Evolutionary conservation across 148 eudicot species (phyloP), one percentile per base, ranked within the genome.

Genomic region (Suaeda aralocaspica): DNA sequence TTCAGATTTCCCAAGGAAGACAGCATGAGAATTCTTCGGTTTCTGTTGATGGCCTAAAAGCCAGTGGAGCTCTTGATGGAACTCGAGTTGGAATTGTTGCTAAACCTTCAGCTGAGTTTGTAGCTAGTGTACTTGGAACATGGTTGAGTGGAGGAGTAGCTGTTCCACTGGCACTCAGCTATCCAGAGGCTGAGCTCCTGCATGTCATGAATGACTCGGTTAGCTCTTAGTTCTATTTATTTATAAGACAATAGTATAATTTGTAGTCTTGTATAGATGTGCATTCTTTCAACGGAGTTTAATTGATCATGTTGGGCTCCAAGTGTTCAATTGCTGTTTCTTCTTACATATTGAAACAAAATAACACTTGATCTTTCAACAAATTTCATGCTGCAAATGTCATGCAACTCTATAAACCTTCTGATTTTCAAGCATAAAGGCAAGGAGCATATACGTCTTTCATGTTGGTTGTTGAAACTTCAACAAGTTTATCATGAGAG

Each of bases 131-230:
- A 57, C 90, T 95, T 26, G 99, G 90, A 57, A 89, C 88, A 67
- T 95, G 99, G 99, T 80, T 87, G 66, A 85, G 97, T 81, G 99
- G 97, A 72, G 89, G 92, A 77, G 96, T 91, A 51, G 99, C 99
- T 51, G 99, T 95, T 28, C 99, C 99, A 39, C 96, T 95, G 67
- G 99, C 99, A 62, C 90, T 95, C 46, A 95, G 99, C 80, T 95
- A 95, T 72, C 99, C 99, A 19, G 99, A 95, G 81, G 90, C 87
- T 60, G 99, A 95, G 86, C 92, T 95, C 59, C 68, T 91, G 74
- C 97, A 95, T 79, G 99, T 95, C 81, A 95, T 95, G 96, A 86
- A 78, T 82, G 97, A 95, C 76, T 78, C 99, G 87, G 99, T 95
- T 52, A 49, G 92, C 52, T 51, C 50, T 69, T 79, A 26, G 50